Base-by-base conservation (phyloP, 345 rosid species). In the Conringia planisiliqua region DNA sequence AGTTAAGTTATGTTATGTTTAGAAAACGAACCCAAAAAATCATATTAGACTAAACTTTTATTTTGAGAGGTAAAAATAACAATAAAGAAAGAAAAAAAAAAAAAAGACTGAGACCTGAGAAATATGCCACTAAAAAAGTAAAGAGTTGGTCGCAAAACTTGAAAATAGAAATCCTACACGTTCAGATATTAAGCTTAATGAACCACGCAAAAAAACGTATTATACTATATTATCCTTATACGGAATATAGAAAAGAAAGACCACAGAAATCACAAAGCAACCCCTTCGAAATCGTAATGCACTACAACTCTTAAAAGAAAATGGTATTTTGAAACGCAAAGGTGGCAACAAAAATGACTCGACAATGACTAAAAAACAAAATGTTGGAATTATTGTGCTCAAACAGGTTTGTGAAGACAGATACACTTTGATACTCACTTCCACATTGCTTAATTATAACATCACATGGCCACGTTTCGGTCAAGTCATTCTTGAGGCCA, bases 381-480 rank as follows among this genome's bases (percentile, higher is more conserved):
- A 10, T 43, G 26, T 52, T 62, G 52, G 66, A 75, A 55, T 55
- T 62, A 62, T 76, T 18, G 52, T 33, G 59, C 43, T 16, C 70
- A 51, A 66, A 36, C 16, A 46, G 29, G 17, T 65, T 46, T 10
- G 36, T 55, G 38, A 36, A 68, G 24, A 67, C 61, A 68, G 4
- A 29, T 29, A 39, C 55, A 54, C 14, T 26, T 76, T 69, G 70
- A 62, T 63, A 54, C 52, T 20, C 24, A 33, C 80, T 62, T 54
- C 74, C 79, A 68, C 64, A 42, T 51, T 61, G 64, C 16, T 51
- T 32, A 51, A 62, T 18, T 55, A 43, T 44, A 26, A 35, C 47
- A 61, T 60, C 80, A 77, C 76, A 65, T 77, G 76, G 76, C 80
- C 72, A 64, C 72, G 43, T 63, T 26, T 61, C 22, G 57, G 74